Percentiles rank a stretch among this genome's conserved stretches.
Conservation (phyloP, 768 basidiomycete species). For the Boletus coccyginus region DNA sequence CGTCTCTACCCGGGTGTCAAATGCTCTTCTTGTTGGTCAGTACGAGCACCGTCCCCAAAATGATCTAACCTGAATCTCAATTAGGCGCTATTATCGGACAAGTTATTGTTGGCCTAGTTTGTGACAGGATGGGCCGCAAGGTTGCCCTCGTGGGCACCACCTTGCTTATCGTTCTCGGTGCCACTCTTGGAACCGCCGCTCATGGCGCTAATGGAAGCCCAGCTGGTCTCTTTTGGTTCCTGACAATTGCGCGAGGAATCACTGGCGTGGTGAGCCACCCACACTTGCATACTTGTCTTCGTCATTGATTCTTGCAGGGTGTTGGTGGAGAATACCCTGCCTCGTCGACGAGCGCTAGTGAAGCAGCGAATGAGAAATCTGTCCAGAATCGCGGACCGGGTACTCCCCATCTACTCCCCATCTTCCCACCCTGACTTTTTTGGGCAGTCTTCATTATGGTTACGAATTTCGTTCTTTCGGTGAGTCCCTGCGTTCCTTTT, state of each 20-base stretch:
- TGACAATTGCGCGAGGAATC: constrained; percentile 69
- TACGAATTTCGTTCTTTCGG: constrained; percentile 67
- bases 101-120: constrained; percentile 61
- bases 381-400: constrained; percentile 57
- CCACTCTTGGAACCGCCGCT: constrained; percentile 65
- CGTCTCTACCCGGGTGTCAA: constrained; percentile 68
- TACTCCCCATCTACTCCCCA: constrained; percentile 21
- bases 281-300: not conserved
- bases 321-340: constrained; percentile 80
- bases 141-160: constrained; percentile 72
- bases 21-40: constrained; percentile 66
- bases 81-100: constrained; percentile 63
- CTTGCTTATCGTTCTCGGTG: constrained; percentile 64
- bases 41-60: not conserved
- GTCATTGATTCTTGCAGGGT: constrained; percentile 39
- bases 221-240: constrained; percentile 68
- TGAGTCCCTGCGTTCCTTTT: constrained; percentile 27
- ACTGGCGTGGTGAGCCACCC: constrained; percentile 53
- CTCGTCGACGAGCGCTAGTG: constrained; percentile 64
- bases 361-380: constrained; percentile 72
- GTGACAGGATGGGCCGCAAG: constrained; percentile 73
- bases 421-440: not conserved
- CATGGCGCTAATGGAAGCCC: constrained; percentile 56
- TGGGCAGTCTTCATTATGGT: constrained; percentile 67
- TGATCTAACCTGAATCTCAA: constrained; percentile 1